Conservation (phyloP, 768 basidiomycete genomes). For the Suillus variegatus region DNA sequence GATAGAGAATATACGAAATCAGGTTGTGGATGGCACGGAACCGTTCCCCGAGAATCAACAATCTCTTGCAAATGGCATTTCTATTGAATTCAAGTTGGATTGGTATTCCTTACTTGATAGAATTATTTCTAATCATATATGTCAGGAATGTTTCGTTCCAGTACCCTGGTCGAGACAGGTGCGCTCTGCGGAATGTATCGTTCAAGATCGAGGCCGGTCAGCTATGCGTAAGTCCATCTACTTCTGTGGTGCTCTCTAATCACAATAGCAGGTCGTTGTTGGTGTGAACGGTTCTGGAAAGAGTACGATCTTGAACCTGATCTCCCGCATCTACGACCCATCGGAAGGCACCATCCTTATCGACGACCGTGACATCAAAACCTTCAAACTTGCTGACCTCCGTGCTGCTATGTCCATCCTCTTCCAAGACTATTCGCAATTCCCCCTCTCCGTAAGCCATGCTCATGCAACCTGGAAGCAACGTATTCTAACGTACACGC, state of each 20-base stretch:
- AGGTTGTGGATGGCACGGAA: slow-evolving; percentile 50
- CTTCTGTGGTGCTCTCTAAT: neutral
- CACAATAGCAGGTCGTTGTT: slow-evolving; percentile 59
- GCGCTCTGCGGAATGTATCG: slow-evolving; percentile 61
- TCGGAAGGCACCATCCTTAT: slow-evolving; percentile 67
- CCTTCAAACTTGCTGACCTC: slow-evolving; percentile 60
- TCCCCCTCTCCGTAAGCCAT: slow-evolving; percentile 67
- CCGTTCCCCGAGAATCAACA: slow-evolving; percentile 53
- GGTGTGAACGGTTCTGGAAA: slow-evolving; percentile 81
- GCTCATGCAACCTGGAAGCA: neutral
- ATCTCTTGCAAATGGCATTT: slow-evolving; percentile 47
- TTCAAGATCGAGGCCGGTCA: slow-evolving; percentile 73
- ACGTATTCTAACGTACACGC: neutral
- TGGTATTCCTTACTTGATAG: slow-evolving; percentile 13
- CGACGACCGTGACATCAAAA: slow-evolving; percentile 61
- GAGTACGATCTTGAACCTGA: slow-evolving; percentile 40
- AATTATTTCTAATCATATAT: neutral
- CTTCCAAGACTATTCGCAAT: slow-evolving; percentile 81
- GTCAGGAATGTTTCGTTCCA: slow-evolving; percentile 68
- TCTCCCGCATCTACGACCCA: slow-evolving; percentile 66
- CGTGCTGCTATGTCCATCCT: slow-evolving; percentile 68
- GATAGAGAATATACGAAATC: slow-evolving; percentile 59
- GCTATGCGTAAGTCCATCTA: slow-evolving; percentile 57
- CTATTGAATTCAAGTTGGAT: slow-evolving; percentile 55
- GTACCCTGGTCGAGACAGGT: slow-evolving; percentile 54